Base-by-base conservation (phyloP, 345 rosid species). In the Angophora floribunda region DNA sequence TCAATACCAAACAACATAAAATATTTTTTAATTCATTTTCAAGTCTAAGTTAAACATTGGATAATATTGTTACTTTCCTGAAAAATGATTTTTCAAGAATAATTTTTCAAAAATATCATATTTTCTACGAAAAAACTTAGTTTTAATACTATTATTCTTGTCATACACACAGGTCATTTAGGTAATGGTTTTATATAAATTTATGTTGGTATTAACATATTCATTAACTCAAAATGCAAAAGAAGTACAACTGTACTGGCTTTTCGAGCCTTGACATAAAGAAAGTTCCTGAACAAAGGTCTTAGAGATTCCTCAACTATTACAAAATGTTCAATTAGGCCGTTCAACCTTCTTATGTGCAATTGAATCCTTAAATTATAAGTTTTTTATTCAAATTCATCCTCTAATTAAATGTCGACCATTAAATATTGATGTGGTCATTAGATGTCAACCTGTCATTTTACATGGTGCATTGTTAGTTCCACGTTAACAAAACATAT, bases 401-500 rank as follows among this genome's bases (percentile, higher is more conserved):
- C 17, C 75, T 63, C 36, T 0, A 13, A 2, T 55, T 22, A 4
- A 55, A 55, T 22, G 28, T 7, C 6, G 11, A 22, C 28, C 61
- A 55, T 55, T 61, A 61, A 9, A 9, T 36, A 19, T 70, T 70
- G 82, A 70, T 5, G 1, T 70, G 82, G 13, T 26, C 13, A 36
- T 36, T 75, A 4, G 36, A 17, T 36, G 82, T 4, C 47, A 8
- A 36, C 6, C 1, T 17, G 7, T 36, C 24, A 36, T 70, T 41
- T 70, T 36, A 70, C 7, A 70, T 5, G 0, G 0, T 5, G 9
- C n/a, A 26, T 59, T 13, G 15, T 1, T 4, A 63, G 0, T 63
- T 7, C 36, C 75, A 63, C 14, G 13, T n/a, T n/a, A 63, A 63
- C 75, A 63, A 63, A 13, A 13, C 67, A 26, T 6, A 59, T 59